Evolutionary conservation across 331 rosid genomes (phyloP), one percentile per base, ranked within the genome.

Genomic region (Stylosanthes scabra): DNA sequence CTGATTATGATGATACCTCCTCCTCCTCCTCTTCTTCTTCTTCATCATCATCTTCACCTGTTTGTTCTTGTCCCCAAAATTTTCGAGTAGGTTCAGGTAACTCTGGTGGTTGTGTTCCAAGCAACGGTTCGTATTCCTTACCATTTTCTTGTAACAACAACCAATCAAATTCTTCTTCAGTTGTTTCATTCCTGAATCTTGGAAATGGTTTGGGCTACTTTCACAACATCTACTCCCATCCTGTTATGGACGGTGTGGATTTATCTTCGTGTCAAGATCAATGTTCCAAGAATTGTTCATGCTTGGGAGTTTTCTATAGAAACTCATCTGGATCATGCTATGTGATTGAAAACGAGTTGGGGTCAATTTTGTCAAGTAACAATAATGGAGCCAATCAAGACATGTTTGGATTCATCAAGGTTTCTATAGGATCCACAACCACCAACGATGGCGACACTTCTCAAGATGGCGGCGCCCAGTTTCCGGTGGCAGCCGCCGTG

Each of bases 281-380:
- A 52, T 93, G 98, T 84, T 85, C 88, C 14, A 16, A 62, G 58
- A 79, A 82, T 72, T 93, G 98, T 81, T 89, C 91, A 42, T 93
- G 98, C 86, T 72, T 86, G 60, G 98, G 96, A 64, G 10, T 91
- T 81, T 91, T 88, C 73, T 78, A 78, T 81, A 66, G 56, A 51
- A 88, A 78, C 61, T 74, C 91, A 28, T 71, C 90, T 37, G 89
- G 96, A 66, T 89, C 91, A 64, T 94, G 98, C 81, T 86, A 83
- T 58, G 11, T 79, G 72, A 74, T 91, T 82, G 81, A 85, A 67
- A 75, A 83, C 76, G 82, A 73, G 60, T 74, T 94, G 81, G 98
- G 93, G 31, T 91, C 98, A 59, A 52, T 91, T 50, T 73, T 72
- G 58, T 60, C 77, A 14, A 61, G 85, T 68, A 31, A 31, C 37